phyloP scores from a whole-genome alignment of 1,284 basidiomycete species.

The Ustilago bromivora region DNA sequence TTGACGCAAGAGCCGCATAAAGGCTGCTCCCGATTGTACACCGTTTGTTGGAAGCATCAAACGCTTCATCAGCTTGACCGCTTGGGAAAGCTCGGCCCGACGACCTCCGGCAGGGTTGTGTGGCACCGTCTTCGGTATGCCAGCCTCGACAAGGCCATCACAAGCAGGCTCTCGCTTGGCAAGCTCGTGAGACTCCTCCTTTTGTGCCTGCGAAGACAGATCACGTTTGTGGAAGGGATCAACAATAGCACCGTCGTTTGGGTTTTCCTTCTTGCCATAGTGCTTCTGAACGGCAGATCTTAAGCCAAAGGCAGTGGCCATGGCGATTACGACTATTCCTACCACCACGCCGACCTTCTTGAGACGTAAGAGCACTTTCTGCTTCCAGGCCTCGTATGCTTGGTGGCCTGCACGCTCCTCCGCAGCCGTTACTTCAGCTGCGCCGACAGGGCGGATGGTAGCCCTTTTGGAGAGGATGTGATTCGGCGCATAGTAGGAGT shows the following conservation, averaged over 20 bases:
- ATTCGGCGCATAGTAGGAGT: background rate
- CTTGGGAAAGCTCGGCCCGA: too few species aligned
- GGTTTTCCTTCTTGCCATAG: background rate
- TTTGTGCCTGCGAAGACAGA: background rate
- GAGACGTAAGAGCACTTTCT: background rate
- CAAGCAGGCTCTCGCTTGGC: background rate
- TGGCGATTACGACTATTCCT: rapidly evolving
- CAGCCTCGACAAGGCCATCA: background rate
- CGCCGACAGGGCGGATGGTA: constrained; percentile 2
- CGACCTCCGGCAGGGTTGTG: too few species aligned
- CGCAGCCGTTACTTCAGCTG: background rate
- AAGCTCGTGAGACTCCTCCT: background rate
- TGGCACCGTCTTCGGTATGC: too few species aligned
- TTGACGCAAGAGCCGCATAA: constrained; percentile 13
- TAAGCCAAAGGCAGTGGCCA: background rate
- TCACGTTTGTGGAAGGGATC: background rate
- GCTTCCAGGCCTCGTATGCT: background rate
- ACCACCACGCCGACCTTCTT: background rate
- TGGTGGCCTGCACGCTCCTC: background rate
- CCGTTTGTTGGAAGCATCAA: background rate
- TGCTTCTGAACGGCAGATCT: background rate
- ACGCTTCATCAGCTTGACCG: background rate
- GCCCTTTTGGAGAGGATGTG: background rate
- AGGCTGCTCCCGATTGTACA: background rate
- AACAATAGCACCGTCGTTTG: background rate